Evolutionary conservation across 305 asterid species (phyloP), one percentile per base, ranked within the genome.

Genomic region (Plantago lanceolata): DNA sequence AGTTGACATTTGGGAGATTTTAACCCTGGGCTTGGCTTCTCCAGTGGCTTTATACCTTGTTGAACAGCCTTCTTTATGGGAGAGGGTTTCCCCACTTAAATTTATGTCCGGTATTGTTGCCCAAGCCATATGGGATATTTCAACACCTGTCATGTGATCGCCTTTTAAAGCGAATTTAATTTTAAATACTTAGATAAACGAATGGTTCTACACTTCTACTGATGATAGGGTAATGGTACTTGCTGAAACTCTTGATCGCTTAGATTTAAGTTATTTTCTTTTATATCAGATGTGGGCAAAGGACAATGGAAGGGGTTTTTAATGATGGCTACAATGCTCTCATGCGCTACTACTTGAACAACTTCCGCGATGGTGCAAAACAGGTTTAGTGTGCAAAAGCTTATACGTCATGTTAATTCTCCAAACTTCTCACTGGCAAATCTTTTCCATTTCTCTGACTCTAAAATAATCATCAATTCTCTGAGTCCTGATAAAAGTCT

Each of bases 281-380:
- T 54, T 26, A 56, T 64, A 24, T 66, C 67, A 94, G 99, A 75
- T 90, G 28, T 71, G 99, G 99, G 64, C 87, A 86, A 66, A 79
- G 99, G 64, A 90, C 97, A 59, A 48, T 79, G 55, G 88, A 86
- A 48, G 99, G 99, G 67, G 74, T 94, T 76, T 61, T 90, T 29
- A 84, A 84, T 5, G 99, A 94, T 74, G 96, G 96, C 45, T 64
- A 79, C 72, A 86, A 90, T 81, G 91, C 99, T 73, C 90, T 94
- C 44, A 80, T 84, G 90, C 94, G 97, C 62, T 94, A 94, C 79
- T 94, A 90, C 84, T 77, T 94, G 71, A 94, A 94, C 88, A 94
- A 94, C 78, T 90, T 94, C 77, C 61, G 77, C 76, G 99, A 94
- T 61, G 99, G 99, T 66, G 88, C 97, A 69, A 94, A 94, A 75